phyloP scores from a whole-genome alignment of 2,329 filamentous ascomycete species.

The Coniochaeta sp. region DNA sequence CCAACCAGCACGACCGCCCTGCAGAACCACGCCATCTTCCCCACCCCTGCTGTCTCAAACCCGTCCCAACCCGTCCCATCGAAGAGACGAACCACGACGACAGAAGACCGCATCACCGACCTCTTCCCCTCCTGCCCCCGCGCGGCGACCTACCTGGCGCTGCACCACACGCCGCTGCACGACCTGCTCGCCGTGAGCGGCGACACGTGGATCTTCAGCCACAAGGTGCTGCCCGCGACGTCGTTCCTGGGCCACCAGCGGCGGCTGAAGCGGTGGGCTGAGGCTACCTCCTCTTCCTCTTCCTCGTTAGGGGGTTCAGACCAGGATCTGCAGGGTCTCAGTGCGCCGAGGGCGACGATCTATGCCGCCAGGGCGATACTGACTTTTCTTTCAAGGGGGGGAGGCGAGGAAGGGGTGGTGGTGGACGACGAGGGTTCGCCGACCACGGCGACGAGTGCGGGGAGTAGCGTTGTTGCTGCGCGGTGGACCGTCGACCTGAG shows the following conservation, averaged over 20 bases:
- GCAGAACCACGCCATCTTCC: background rate
- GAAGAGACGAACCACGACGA: background rate
- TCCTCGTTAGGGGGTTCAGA: no score
- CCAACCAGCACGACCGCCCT: background rate
- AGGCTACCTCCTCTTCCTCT: no score
- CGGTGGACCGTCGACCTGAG: constrained; percentile 30
- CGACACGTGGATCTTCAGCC: constrained; percentile 50
- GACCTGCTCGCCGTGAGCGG: constrained; percentile 51
- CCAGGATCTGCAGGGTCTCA: background rate
- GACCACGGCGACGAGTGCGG: constrained; percentile 7
- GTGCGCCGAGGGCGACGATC: constrained; percentile 17
- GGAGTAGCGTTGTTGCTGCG: background rate
- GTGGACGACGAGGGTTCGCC: background rate
- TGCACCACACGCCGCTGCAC: constrained; percentile 51
- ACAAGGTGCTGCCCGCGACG: constrained; percentile 38
- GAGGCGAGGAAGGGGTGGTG: background rate
- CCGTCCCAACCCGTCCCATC: constrained; percentile 8
- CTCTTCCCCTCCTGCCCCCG: constrained; percentile 38
- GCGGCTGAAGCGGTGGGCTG: constrained; percentile 36
- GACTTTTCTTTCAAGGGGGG: constrained; percentile 45
- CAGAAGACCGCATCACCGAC: constrained; percentile 23
- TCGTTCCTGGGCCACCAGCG: constrained; percentile 39
- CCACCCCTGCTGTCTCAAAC: constrained; percentile 6
- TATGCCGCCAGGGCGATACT: constrained; percentile 35
- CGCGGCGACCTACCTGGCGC: constrained; percentile 47